A percentile compares a stretch with the other conserved stretches of the same genome.
Evolutionary conservation across 441 rosid species (phyloP).

Genomic region (Populus hybrid): DNA sequence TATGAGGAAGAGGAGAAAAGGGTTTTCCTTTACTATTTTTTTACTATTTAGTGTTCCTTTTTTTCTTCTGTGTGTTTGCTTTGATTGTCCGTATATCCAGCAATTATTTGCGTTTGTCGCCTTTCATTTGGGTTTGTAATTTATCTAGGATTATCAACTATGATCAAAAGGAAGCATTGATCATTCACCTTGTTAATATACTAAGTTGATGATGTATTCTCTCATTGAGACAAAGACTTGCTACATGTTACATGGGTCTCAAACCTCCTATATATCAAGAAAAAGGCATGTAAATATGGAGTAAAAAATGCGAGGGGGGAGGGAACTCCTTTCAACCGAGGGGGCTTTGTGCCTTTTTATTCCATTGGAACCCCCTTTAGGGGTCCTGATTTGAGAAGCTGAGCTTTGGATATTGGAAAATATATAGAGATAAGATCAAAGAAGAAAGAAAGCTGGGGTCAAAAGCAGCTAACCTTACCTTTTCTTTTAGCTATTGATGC

Average conservation of each 20-base stretch:
- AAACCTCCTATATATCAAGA: background rate
- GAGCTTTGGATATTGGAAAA: background rate
- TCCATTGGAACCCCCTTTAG: too few relatives aligned
- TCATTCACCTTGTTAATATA: constrained; percentile 18
- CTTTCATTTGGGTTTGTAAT: constrained; percentile 20
- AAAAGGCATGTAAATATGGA: background rate
- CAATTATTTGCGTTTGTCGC: constrained; percentile 48
- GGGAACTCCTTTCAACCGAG: constrained; percentile 1
- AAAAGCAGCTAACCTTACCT: constrained; percentile 24
- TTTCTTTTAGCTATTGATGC: constrained; percentile 20
- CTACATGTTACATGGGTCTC: background rate
- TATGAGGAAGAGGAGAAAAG: constrained; percentile 1
- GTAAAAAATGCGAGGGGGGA: background rate
- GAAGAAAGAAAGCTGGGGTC: constrained; percentile 11
- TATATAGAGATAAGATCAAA: background rate
- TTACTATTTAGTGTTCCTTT: background rate
- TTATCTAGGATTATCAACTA: constrained; percentile 7
- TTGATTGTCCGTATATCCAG: constrained; percentile 33
- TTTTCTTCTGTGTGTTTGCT: constrained; percentile 22
- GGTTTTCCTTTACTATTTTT: background rate
- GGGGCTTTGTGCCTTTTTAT: too few relatives aligned
- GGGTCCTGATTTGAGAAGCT: background rate
- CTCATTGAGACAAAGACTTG: background rate
- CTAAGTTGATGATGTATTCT: background rate
- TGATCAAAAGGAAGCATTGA: constrained; percentile 9